Percentiles rank a stretch among this genome's conserved stretches.
Conservation (phyloP, 2,329 filamentous ascomycete genomes). For the Arthroderma uncinatum region DNA sequence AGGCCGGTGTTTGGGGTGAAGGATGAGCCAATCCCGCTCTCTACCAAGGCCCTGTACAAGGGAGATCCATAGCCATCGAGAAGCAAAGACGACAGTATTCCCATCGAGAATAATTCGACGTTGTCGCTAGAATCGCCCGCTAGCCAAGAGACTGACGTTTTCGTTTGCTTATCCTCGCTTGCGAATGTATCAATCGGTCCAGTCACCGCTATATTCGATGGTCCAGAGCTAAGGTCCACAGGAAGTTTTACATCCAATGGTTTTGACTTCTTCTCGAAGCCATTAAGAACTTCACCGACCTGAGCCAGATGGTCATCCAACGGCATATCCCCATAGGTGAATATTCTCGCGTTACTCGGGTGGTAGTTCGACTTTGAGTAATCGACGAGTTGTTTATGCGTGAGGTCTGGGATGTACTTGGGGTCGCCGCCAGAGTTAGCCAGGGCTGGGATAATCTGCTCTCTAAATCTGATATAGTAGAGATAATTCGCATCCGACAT, state of each 20-base stretch:
- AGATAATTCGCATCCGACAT: constrained; percentile 96
- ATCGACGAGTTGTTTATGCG: constrained; percentile 73
- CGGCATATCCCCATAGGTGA: constrained; percentile 92
- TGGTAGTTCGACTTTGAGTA: constrained; percentile 94
- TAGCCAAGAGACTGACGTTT: constrained; percentile 89
- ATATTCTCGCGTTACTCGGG: constrained; percentile 89
- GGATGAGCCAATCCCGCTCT: constrained; percentile 79
- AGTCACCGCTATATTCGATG: constrained; percentile 57
- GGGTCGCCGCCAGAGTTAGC: constrained; percentile 97
- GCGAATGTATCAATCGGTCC: constrained; percentile 82
- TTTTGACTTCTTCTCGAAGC: constrained; percentile 58
- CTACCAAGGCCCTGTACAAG: constrained; percentile 76
- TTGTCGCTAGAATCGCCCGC: constrained; percentile 72
- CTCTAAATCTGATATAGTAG: constrained; percentile 90
- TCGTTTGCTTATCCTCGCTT: constrained; percentile 75
- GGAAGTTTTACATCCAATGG: constrained; percentile 68
- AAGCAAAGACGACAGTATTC: constrained; percentile 69
- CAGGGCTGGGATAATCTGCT: constrained; percentile 85
- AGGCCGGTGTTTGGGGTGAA: constrained; percentile 94
- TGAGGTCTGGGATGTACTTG: constrained; percentile 89
- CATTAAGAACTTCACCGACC: constrained; percentile 60
- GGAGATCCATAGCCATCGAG: constrained; percentile 95
- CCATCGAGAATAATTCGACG: constrained; percentile 77
- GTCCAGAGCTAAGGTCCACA: constrained; percentile 56
- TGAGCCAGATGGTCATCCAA: constrained; percentile 69